Evolutionary conservation across 78 protist species (phyloP), one percentile per base, ranked within the genome.

Genomic region (Polysphondylium violaceum): DNA sequence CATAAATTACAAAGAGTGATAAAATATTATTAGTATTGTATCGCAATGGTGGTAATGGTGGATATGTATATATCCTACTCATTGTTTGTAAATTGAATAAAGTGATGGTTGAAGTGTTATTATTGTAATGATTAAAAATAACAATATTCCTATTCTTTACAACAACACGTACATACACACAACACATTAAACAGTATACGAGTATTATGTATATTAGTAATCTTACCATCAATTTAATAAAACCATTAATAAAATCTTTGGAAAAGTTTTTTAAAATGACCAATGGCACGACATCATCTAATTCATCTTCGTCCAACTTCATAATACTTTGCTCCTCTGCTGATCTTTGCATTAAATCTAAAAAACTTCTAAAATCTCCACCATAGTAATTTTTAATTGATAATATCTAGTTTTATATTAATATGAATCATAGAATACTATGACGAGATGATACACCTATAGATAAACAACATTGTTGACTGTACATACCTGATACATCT

Each of bases 331-430:
- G 56, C 60, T 88, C 94, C 29, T 88, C 94, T n/a, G 87, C 94
- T 14, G 88, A 38, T 73, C 94, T 56, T 65, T 88, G 94, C 87
- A 88, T 88, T 60, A 88, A 50, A 73, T 88, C 94, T 35, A 88
- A 77, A 56, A 74, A 88, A 59, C 87, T 58, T 68, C 81, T 58
- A 73, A 88, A 88, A 63, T 88, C 94, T 17, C 86, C 79, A 40
- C 94, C 85, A 61, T 88, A 88, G 33, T 76, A 78, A 27, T 76
- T 78, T 29, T 88, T 74, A 21, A 88, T 88, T 35, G 89, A 78
- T 40, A 88, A 50, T 53, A 88, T 88, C 94, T 88, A 60, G 7
- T 44, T 29, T 17, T 35, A 17, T 25, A 25, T 27, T 17, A 59
- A 25, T 27, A 25, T 3, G 23, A 25, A 23, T 27, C 5, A n/a